Conservation (phyloP, 768 basidiomycete genomes). For the Gymnopilus dilepis region DNA sequence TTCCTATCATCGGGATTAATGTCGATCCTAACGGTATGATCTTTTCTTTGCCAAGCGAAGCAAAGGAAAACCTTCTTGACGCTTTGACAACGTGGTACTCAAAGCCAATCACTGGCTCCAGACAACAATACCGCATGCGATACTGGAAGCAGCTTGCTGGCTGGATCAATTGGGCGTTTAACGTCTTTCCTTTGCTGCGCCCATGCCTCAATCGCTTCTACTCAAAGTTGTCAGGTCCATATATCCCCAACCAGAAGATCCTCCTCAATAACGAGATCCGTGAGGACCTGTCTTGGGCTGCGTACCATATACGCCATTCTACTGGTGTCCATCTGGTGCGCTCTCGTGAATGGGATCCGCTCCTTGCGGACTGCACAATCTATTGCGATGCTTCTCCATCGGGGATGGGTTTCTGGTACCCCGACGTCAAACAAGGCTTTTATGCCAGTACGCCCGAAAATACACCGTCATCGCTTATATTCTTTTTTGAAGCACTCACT, state of each 20-base stretch:
- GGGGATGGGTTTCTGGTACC: slow-evolving; percentile 28
- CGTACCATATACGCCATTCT: neutral
- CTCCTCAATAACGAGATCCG: slow-evolving; percentile 31
- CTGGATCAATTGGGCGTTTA: slow-evolving; percentile 38
- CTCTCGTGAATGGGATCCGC: slow-evolving; percentile 6
- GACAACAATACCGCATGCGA: slow-evolving; percentile 36
- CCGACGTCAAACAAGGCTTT: slow-evolving; percentile 21
- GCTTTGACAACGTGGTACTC: neutral
- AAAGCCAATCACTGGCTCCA: slow-evolving; percentile 9
- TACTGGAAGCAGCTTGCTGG: slow-evolving; percentile 31
- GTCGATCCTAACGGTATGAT: slow-evolving; percentile 38
- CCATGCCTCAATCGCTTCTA: slow-evolving; percentile 34
- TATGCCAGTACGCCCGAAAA: slow-evolving; percentile 5
- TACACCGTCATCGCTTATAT: neutral
- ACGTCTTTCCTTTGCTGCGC: slow-evolving; percentile 34
- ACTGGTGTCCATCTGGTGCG: neutral
- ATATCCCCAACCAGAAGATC: slow-evolving; percentile 12
- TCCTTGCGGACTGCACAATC: slow-evolving; percentile 3
- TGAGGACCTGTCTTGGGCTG: slow-evolving; percentile 5
- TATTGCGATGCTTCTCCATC: slow-evolving; percentile 13
- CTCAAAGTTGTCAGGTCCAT: slow-evolving; percentile 32
- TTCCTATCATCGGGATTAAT: slow-evolving; percentile 44
- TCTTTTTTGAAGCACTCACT: slow-evolving; percentile 13
- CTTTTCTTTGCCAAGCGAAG: slow-evolving; percentile 27
- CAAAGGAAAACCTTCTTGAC: neutral